Evolutionary conservation across 139 green algal species (phyloP), one percentile per base, ranked within the genome.

Genomic region (Gonium pectorale): DNA sequence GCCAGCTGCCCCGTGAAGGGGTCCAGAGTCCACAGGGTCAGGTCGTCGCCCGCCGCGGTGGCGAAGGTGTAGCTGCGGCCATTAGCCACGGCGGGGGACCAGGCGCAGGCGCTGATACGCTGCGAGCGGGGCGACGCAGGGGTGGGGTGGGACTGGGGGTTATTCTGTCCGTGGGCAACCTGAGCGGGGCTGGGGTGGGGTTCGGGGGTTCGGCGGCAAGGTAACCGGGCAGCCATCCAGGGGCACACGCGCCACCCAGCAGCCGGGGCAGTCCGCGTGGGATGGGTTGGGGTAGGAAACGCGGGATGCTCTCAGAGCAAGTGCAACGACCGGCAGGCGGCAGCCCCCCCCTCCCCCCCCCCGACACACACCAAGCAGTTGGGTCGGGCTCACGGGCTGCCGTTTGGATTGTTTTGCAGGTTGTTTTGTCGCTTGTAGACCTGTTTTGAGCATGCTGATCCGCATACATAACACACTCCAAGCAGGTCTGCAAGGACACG

Each of bases 1-100:
- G 74, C 52, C 8, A 85, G 8, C 40, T 73, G 35, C 11, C 81
- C 90, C 38, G 84, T 88, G 88, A 80, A 89, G 13, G 90, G 90
- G 79, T 93, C 81, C 46, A 93, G n/a, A 5, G 54, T 73, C 75
- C 79, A 92, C 17, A 92, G 43, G 27, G 75, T 81, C 0, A 94
- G n/a, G 11, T 90, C 79, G n/a, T 75, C 64, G 0, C 54, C 81
- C 2, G 79, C 80, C 5, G 89, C 85, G 4, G 81, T 89, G 11
- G 90, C 90, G 59, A 92, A 90, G 2, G 66, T 78, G 81, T 94
- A 91, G 70, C 46, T 71, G 37, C 75, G 54, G 27, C 86, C 89
- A 15, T 19, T 27, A 38, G 24, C 44, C 0, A 81, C 64, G 1
- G 78, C 72, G 59, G 54, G 38, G 11, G 35, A 38, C 73, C 86